A percentile compares a stretch with the other conserved stretches of the same genome.
These are phyloP conservation scores for Voacanga thouarsii DNA, from an alignment of 257 asterid genomes.

Conservation along the genomic window DNA sequence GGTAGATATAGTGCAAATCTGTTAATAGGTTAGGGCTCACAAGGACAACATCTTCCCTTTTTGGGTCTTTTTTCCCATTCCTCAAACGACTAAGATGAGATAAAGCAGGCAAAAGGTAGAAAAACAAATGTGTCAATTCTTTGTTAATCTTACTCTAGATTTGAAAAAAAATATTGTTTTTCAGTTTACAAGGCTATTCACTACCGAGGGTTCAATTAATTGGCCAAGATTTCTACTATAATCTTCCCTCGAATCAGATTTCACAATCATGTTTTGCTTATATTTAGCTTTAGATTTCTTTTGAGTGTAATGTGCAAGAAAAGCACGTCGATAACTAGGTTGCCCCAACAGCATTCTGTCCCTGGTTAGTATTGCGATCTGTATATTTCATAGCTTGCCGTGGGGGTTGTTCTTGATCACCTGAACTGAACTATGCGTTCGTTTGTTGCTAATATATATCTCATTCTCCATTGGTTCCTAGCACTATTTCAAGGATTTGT, in stretches of 20 bases:
- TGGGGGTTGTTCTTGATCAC: neutral
- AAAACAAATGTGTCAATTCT: neutral
- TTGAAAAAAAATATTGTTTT: neutral
- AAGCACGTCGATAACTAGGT: neutral
- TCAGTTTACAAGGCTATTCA: neutral
- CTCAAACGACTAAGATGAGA: neutral
- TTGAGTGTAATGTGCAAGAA: neutral
- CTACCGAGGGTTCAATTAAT: neutral
- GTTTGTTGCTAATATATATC: neutral
- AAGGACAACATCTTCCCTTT: neutral
- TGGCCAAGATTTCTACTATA: too few species aligned
- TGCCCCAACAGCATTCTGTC: neutral
- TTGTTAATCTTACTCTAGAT: neutral
- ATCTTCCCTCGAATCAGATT: too few species aligned
- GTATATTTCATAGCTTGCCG: neutral
- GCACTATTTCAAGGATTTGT: neutral
- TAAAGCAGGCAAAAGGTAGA: neutral
- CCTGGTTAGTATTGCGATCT: neutral
- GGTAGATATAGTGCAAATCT: neutral
- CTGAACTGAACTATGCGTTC: neutral
- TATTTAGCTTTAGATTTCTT: neutral
- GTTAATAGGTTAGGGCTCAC: too few species aligned
- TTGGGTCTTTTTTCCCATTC: neutral
- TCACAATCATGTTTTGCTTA: neutral
- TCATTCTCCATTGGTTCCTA: neutral